A percentile compares a stretch with the other conserved stretches of the same genome.
Conservation (phyloP, 1,139 yeast genomes). For the Meyerozyma elateridarum region DNA sequence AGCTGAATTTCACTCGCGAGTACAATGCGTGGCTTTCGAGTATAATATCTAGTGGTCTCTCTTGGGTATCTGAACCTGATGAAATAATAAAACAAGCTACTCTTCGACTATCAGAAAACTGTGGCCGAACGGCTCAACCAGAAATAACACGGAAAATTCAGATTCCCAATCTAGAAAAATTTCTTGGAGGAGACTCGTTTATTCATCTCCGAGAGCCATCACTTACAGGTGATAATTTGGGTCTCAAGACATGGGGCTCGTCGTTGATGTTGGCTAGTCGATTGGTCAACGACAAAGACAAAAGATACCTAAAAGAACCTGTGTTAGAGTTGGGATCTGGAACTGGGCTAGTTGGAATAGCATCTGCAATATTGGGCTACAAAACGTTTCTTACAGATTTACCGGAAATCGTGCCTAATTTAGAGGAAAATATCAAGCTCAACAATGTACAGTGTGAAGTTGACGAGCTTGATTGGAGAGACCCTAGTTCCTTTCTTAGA, state of each 20-base stretch:
- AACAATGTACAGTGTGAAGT: slow-evolving; percentile 41
- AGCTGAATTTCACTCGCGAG: slow-evolving; percentile 16
- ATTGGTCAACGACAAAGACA: slow-evolving; percentile 24
- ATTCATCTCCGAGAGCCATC: slow-evolving; percentile 74
- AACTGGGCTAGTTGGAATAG: slow-evolving; percentile 84
- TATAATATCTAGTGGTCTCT: slow-evolving; percentile 53
- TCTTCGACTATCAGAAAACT: slow-evolving; percentile 67
- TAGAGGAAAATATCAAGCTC: slow-evolving; percentile 49
- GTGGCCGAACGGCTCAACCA: slow-evolving; percentile 87
- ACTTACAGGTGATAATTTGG: slow-evolving; percentile 78
- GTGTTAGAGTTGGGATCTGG: slow-evolving; percentile 89
- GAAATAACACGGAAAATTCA: slow-evolving; percentile 50
- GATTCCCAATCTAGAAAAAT: slow-evolving; percentile 26
- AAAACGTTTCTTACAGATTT: slow-evolving; percentile 68
- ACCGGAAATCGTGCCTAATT: slow-evolving; percentile 68
- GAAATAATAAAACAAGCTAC: slow-evolving; percentile 54
- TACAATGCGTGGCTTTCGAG: slow-evolving; percentile 61
- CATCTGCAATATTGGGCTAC: slow-evolving; percentile 48
- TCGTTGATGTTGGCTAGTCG: slow-evolving; percentile 65
- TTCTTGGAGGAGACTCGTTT: slow-evolving; percentile 10
- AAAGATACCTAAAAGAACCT: slow-evolving; percentile 28
- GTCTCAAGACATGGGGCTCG: slow-evolving; percentile 96
- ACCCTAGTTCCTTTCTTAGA: slow-evolving; percentile 40
- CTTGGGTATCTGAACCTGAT: slow-evolving; percentile 39
- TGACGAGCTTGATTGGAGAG: slow-evolving; percentile 72